phyloP scores from a whole-genome alignment of 441 rosid genomes.

The Aquilaria agallochum region DNA sequence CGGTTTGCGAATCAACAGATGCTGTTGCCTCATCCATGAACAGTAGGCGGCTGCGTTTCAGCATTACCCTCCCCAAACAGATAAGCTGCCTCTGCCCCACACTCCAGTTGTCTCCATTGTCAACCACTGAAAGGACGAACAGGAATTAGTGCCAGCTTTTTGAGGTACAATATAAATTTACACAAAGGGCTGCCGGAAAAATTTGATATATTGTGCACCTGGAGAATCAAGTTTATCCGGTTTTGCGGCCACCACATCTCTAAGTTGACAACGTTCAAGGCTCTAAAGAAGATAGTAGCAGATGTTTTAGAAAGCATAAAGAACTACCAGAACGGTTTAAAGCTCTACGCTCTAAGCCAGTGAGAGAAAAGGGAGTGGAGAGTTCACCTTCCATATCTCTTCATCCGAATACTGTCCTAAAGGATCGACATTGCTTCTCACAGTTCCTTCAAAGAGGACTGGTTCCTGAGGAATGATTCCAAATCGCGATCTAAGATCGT shows the following conservation, averaged over 20 bases:
- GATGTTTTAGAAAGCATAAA: not conserved
- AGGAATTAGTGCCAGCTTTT: not conserved
- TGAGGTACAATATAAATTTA: not conserved
- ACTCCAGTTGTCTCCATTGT: constrained; percentile 95
- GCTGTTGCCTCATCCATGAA: constrained; percentile 97
- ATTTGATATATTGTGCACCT: constrained; percentile 29
- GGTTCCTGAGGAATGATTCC: constrained; percentile 98
- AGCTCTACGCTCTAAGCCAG: no score
- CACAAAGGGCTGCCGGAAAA: not conserved
- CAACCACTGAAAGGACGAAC: constrained; percentile 47
- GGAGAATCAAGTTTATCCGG: constrained; percentile 80
- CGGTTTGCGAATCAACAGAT: constrained; percentile 91
- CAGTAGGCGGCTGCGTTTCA: constrained; percentile 69
- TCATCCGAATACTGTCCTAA: constrained; percentile 71
- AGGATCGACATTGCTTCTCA: constrained; percentile 90
- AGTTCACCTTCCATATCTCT: constrained; percentile 82
- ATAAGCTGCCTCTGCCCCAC: constrained; percentile 95
- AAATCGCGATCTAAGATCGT: constrained; percentile 86
- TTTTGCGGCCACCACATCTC: constrained; percentile 68
- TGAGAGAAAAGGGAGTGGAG: not conserved
- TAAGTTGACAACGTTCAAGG: constrained; percentile 92
- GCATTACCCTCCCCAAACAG: constrained; percentile 86
- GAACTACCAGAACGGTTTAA: constrained; percentile 1
- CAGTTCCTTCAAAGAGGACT: constrained; percentile 94
- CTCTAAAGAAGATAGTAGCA: constrained; percentile 31